Evolutionary conservation across 306 rosid species (phyloP).

Genomic region (Fragaria nilgerrensis): DNA sequence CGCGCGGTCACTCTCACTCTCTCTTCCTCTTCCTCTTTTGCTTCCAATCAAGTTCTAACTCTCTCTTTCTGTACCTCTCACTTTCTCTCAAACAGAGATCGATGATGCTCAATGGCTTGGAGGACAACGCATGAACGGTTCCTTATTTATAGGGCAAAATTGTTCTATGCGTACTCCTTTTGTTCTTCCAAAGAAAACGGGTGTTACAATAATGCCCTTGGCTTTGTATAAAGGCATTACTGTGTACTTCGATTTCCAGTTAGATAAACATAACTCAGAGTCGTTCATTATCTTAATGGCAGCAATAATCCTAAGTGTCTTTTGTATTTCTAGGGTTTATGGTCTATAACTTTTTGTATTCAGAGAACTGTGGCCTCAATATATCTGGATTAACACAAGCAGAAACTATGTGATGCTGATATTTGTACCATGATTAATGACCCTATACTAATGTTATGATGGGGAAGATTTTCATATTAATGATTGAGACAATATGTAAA

Average conservation of each 20-base stretch:
- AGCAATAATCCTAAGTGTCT: not conserved
- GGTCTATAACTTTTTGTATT: not conserved
- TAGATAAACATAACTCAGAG: not conserved
- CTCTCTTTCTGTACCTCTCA: conserved; percentile 14
- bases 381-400: not conserved
- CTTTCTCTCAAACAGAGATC: conserved; percentile 10
- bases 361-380: not conserved
- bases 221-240: not conserved
- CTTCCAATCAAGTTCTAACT: not conserved
- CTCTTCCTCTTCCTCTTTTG: not conserved
- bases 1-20: not conserved
- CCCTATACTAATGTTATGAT: conserved; percentile 6
- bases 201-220: conserved; percentile 30
- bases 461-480: not conserved
- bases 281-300: not conserved
- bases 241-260: not conserved
- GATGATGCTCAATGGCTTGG: conserved; percentile 41
- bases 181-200: not conserved
- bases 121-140: conserved; percentile 12
- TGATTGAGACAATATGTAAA: not conserved
- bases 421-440: not conserved
- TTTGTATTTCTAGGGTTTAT: not conserved
- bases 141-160: conserved; percentile 50
- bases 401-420: not conserved
- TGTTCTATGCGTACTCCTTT: conserved; percentile 15